These are phyloP conservation scores for Skeletonema costatum DNA, from an alignment of 108 stramenopile genomes.

Conservation along the genomic window DNA sequence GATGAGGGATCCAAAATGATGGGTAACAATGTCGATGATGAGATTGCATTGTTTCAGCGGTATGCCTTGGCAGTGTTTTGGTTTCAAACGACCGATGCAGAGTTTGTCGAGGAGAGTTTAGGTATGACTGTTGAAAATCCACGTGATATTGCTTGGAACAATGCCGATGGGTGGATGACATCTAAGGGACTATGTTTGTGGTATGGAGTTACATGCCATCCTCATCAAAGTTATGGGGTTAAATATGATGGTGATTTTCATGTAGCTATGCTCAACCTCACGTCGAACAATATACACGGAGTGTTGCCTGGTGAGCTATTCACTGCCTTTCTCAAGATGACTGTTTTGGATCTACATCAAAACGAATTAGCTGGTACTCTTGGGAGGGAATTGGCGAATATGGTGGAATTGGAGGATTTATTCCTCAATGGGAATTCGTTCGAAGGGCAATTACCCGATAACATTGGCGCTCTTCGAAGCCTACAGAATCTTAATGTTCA, in stretches of 20 bases:
- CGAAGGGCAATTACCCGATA: conserved; percentile 25
- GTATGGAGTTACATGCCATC: conserved; percentile 44
- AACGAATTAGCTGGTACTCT: conserved; percentile 51
- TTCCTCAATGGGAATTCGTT: conserved; percentile 17
- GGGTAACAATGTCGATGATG: conserved; percentile 21
- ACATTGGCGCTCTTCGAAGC: conserved; percentile 28
- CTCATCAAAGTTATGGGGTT: conserved; percentile 1
- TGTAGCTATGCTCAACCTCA: conserved; percentile 52
- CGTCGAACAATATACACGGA: conserved; percentile 58
- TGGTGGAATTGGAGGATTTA: conserved; percentile 39
- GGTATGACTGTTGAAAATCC: conserved; percentile 5
- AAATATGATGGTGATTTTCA: conserved; percentile 27
- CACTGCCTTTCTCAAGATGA: conserved; percentile 38
- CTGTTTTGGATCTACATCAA: conserved; percentile 44
- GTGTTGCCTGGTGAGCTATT: conserved; percentile 53
- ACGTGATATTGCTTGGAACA: conserved; percentile 22
- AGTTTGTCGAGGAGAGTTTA: conserved; percentile 19
- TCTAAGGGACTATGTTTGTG: conserved; percentile 25
- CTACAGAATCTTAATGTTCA: conserved; percentile 43
- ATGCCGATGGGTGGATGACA: conserved; percentile 29
- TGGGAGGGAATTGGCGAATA: conserved; percentile 35
- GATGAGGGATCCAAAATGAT: conserved; percentile 12
- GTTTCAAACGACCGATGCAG: conserved; percentile 31
- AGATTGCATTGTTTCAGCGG: conserved; percentile 32
- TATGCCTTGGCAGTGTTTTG: conserved; percentile 43